Conservation (phyloP, 345 rosid genomes). For the Heritiera littoralis region DNA sequence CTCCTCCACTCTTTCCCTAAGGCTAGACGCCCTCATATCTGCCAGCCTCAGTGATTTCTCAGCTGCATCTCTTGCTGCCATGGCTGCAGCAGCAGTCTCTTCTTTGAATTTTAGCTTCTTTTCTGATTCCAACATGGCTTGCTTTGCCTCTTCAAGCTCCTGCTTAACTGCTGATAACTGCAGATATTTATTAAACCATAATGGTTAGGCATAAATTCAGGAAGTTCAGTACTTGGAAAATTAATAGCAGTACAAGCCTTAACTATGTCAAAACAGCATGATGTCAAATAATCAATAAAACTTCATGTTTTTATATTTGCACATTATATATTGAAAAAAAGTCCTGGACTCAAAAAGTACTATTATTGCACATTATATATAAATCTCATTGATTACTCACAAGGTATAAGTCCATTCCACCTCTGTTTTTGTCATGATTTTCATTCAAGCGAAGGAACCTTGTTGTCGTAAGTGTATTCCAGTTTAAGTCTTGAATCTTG, state of each 20-base stretch:
- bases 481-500: too few species aligned
- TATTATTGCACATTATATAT: too few species aligned
- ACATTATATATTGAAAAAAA: neutral
- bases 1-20: slow-evolving; percentile 89
- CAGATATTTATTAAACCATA: slow-evolving; percentile 24
- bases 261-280: neutral
- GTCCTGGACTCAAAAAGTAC: neutral
- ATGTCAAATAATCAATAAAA: neutral
- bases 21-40: slow-evolving; percentile 76
- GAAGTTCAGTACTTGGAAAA: neutral
- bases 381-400: too few species aligned
- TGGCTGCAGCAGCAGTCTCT: slow-evolving; percentile 92
- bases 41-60: slow-evolving; percentile 87
- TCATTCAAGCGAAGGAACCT: too few species aligned
- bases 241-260: neutral
- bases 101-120: slow-evolving; percentile 37
- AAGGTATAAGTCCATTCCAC: too few species aligned
- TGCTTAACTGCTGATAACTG: slow-evolving; percentile 67
- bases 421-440: too few species aligned
- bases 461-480: too few species aligned
- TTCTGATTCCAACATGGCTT: slow-evolving; percentile 67
- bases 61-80: slow-evolving; percentile 99
- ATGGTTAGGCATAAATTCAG: neutral
- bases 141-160: slow-evolving; percentile 90
- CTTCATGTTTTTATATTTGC: neutral